Percentiles rank a stretch among this genome's conserved stretches.
Conservation (phyloP, 164 flowering plant species). For the Malania oleifera region DNA sequence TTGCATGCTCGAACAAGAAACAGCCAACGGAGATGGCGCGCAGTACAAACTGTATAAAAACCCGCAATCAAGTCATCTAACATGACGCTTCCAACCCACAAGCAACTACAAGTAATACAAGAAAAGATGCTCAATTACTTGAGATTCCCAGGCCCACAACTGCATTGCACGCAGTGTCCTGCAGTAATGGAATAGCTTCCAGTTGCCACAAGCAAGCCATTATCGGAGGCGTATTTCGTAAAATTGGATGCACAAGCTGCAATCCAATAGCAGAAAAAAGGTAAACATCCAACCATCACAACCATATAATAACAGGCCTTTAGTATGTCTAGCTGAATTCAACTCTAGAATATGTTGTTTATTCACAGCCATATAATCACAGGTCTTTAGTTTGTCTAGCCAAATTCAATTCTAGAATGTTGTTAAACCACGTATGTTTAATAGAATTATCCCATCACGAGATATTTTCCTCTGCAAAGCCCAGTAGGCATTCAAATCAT, state of each 20-base stretch:
- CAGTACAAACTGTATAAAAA: conserved; percentile 70
- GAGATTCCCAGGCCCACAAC: conserved; percentile 84
- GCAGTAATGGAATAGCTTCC: conserved; percentile 91
- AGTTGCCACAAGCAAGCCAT: conserved; percentile 72
- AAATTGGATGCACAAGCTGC: conserved; percentile 81
- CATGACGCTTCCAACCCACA: neutral
- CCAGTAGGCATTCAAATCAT: too few species aligned
- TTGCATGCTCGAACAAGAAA: conserved; percentile 96
- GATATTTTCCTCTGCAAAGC: too few species aligned
- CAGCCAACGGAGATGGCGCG: conserved; percentile 77
- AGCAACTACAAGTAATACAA: neutral
- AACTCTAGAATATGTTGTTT: too few species aligned
- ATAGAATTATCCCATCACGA: too few species aligned
- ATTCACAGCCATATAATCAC: too few species aligned
- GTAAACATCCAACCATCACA: neutral
- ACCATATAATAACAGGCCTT: neutral
- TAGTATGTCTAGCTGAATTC: neutral
- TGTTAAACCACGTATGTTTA: too few species aligned
- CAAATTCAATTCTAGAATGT: too few species aligned
- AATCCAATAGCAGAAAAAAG: conserved; percentile 8
- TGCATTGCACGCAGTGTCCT: conserved; percentile 94
- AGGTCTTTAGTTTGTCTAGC: too few species aligned
- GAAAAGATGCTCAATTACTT: conserved; percentile 36
- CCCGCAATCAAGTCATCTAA: conserved; percentile 2
- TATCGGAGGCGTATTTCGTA: conserved; percentile 56